phyloP scores from a whole-genome alignment of 768 basidiomycete genomes.

The Tylopilus balloui region DNA sequence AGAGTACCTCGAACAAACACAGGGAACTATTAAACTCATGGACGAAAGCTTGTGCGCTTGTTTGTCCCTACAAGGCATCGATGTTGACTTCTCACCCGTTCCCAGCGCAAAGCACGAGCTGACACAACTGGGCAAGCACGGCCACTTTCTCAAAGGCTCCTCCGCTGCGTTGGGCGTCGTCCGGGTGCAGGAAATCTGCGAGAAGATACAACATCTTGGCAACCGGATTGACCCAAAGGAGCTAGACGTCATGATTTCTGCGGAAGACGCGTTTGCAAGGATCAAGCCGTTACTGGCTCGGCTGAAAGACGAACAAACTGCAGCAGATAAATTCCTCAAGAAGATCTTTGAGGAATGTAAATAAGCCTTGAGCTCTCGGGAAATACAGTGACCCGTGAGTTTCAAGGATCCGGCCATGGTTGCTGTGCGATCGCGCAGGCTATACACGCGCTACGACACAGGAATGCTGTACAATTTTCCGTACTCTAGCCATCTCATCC shows the following conservation, averaged over 20 bases:
- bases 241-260: slow-evolving; percentile 37
- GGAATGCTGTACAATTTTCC: slow-evolving; percentile 20
- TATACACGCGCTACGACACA: slow-evolving; percentile 13
- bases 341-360: slow-evolving; percentile 24
- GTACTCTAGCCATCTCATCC: slow-evolving; percentile 21
- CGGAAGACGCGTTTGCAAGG: slow-evolving; percentile 49
- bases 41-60: slow-evolving; percentile 69
- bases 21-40: slow-evolving; percentile 72
- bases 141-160: slow-evolving; percentile 97
- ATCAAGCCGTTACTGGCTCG: slow-evolving; percentile 54
- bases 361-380: slow-evolving; percentile 1
- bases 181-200: slow-evolving; percentile 81
- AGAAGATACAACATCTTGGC: slow-evolving; percentile 87
- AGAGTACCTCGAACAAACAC: slow-evolving; percentile 81
- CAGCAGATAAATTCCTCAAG: slow-evolving; percentile 66
- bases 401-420: slow-evolving; percentile 3
- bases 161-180: slow-evolving; percentile 87
- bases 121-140: slow-evolving; percentile 60
- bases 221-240: slow-evolving; percentile 47
- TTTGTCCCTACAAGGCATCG: slow-evolving; percentile 11
- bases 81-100: slow-evolving; percentile 12
- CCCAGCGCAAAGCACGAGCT: slow-evolving; percentile 58
- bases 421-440: slow-evolving; percentile 11
- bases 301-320: slow-evolving; percentile 64
- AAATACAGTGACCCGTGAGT: not conserved